Evolutionary conservation across 176 grass and related monocot species (phyloP), one percentile per base, ranked within the genome.

Genomic region (Raddia guianensis): DNA sequence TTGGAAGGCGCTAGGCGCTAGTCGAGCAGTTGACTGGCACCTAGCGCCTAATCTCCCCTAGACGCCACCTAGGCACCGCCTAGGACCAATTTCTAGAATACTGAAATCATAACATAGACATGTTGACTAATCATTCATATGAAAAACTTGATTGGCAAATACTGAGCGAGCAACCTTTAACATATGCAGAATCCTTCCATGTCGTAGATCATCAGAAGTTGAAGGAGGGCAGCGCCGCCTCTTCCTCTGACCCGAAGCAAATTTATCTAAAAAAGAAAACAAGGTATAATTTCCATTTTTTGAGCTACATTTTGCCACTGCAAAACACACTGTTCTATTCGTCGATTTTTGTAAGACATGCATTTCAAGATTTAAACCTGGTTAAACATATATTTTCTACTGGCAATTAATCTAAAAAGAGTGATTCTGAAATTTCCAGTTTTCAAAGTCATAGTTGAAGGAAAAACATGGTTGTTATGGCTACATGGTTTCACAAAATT

Each of bases 101-200:
- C 27, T 27, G 27, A 55, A 80, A 55, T 42, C 76, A 70, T 8
- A 52, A 12, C 56, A 80, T 6, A 81, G 32, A 49, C 37, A 76
- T 62, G 34, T 69, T 45, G 42, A 66, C 42, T 67, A 9, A 63
- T 77, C 44, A 15, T 87, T 85, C 76, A 82, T 76, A 45, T 68
- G 16, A 66, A 72, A 69, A 33, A 49, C 65, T 73, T 20, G 7
- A 71, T 71, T 87, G 3, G 55, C 2, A 49, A 51, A 77, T 66
- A 66, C 42, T 81, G 56, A 82, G 58, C 15, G 66, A 45, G 76
- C 34, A 79, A 97, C 95, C 95, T 87, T 80, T 64, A 98, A 77
- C 82, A 85, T 92, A 76, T 94, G 85, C 14, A 98, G 69, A 90
- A 98, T 98, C 69, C 91, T 91, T 80, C 74, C 78, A 80, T 98